Base-by-base conservation (phyloP, 2,329 filamentous ascomycete species). In the Lasiodiplodia sp. region DNA sequence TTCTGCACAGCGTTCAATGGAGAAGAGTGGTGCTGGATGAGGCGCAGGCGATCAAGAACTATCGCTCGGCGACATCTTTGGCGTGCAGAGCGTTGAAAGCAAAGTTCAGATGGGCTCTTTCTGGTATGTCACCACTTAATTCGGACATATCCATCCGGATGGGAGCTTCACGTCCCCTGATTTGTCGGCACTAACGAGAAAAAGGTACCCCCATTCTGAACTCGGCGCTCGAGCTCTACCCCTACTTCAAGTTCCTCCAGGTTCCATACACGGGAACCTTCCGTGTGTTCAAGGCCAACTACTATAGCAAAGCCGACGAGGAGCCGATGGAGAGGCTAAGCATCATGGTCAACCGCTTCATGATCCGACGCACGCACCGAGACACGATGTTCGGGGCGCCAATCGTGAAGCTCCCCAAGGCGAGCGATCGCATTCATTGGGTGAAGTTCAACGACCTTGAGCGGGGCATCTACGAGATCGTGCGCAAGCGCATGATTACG, bases 21-120 rank as follows among this genome's bases (percentile, higher is more conserved):
- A 82, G 85, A 51, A 78, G 88, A 1, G 69, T 90, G 3, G 81
- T 89, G 1, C 76, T 89, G 0, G 87, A 90, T 56, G 87, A 90
- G 72, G 86, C 83, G 0, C 87, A 89, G 62, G 72, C 72, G 0
- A 87, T 90, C 69, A 88, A 88, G 70, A 88, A 87, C 37, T 76
- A 81, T 6, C 68, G 68, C 0, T 72, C 74, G 1, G 75, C 77
- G 4, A 85, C 82, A 0, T 83, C 80, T 0, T 74, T 84, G 44
- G 84, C 84, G 3, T 85, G 83, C 69, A 79, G 81, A 2, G 79
- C 75, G 0, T 70, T 85, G 2, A 77, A 77, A 60, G 78, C 79
- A 0, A 62, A 74, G 0, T 77, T 82, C 69, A 75, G 76, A 28
- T 84, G 83, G 82, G 79, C 80, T 1, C 71, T 84, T 6, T 80